Conservation (phyloP, 345 rosid species). For the Pistacia integerrima region DNA sequence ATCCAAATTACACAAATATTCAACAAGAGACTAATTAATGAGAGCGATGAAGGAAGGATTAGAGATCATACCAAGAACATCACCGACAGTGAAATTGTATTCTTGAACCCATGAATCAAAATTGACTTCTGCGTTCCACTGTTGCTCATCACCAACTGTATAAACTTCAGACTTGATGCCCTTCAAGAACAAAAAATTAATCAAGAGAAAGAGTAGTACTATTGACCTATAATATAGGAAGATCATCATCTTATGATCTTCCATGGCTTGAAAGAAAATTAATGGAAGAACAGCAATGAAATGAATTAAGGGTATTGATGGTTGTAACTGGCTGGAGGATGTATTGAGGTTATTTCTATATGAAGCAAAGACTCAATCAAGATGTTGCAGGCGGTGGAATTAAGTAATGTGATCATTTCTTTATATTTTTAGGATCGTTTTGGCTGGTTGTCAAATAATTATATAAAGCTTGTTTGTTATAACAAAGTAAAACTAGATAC, state of each 20-base stretch:
- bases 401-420: background rate
- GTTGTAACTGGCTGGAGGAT: background rate
- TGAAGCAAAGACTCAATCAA: background rate
- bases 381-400: background rate
- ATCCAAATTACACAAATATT: background rate
- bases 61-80: conserved; percentile 43
- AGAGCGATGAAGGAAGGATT: background rate
- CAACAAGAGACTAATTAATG: no score
- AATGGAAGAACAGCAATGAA: background rate
- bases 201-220: background rate
- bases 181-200: conserved; percentile 12
- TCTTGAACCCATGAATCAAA: conserved; percentile 43
- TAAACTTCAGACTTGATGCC: conserved; percentile 34
- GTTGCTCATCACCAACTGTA: conserved; percentile 45
- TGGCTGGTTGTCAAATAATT: background rate
- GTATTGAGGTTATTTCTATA: background rate
- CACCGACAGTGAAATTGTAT: conserved; percentile 51
- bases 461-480: background rate
- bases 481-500: background rate
- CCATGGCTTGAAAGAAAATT: conserved; percentile 20
- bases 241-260: background rate
- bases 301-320: background rate
- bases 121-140: conserved; percentile 38
- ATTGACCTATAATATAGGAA: background rate
- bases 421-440: background rate